Evolutionary conservation across 2,329 filamentous ascomycete species (phyloP), one percentile per base, ranked within the genome.

Genomic region (Alternaria brassicicola): DNA sequence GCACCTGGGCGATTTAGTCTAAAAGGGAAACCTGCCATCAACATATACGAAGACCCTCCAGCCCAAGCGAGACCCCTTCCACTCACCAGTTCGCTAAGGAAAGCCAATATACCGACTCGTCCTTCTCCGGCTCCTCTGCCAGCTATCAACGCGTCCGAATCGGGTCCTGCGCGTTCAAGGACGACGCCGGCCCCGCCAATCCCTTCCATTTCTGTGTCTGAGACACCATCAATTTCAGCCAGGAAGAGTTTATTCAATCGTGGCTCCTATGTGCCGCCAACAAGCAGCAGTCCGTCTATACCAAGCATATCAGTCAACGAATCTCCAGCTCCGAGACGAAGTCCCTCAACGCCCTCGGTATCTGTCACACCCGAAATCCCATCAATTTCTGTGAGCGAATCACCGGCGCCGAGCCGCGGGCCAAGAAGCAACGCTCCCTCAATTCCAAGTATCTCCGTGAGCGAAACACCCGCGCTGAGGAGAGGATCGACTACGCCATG

Each of bases 111-210:
- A 63, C 65, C 67, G 19, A 51, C 64, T 59, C 64, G 67, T 33
- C 58, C 66, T 49, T 59, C 61, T 23, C 38, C 59, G 31, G 36
- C 69, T 31, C 57, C 72, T 12, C 61, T 76, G 59, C 77, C 78
- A 35, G 80, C 80, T 8, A 86, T 88, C 65, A 83, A 81, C 64
- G 67, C 85, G 12, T 81, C 81, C 23, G 81, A 85, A 55, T 71
- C 72, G 55, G 64, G 70, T 59, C 46, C 70, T 57, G 46, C 66
- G 46, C 67, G 66, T 60, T 64, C 69, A 55, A 64, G 66, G 55
- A 57, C 68, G 57, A 64, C 69, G 65, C 63, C 72, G 59, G 54
- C 65, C 45, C 57, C 46, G 46, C 51, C 57, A 31, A 48, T 68
- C n/a, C 66, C 66, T 4, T 58, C 59, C 4, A 66, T 68, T 13